These are phyloP conservation scores for Aureococcus anophagefferens DNA, from an alignment of 108 stramenopile species.

Conservation along the genomic window DNA sequence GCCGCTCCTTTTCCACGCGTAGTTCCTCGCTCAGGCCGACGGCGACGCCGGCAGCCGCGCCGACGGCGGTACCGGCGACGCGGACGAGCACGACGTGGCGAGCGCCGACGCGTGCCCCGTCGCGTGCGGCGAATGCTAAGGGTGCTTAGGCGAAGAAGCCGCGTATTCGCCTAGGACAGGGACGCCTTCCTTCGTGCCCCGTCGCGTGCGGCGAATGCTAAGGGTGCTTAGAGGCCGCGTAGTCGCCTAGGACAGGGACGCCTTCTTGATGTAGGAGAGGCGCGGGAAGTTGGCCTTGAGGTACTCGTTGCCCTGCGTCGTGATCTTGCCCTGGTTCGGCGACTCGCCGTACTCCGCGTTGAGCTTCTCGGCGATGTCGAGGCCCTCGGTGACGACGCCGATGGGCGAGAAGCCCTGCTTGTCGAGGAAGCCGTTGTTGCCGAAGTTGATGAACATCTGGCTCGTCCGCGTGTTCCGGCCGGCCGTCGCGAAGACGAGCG, in stretches of 20 bases:
- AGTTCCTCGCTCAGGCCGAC: no score
- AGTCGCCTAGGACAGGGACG: neutral
- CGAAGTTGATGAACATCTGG: constrained; percentile 76
- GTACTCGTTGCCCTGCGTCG: constrained; percentile 49
- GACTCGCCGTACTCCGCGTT: constrained; percentile 82
- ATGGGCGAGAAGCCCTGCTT: constrained; percentile 83
- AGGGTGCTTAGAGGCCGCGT: no score
- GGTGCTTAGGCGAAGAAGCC: no score
- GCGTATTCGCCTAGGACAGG: no score
- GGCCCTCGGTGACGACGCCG: constrained; percentile 73
- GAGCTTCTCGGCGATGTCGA: constrained; percentile 72
- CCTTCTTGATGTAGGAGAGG: constrained; percentile 26
- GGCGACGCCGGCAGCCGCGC: no score
- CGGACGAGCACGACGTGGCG: no score
- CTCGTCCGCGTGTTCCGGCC: constrained; percentile 80
- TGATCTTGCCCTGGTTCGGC: constrained; percentile 54
- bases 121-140: no score
- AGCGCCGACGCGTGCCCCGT: no score
- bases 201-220: no score
- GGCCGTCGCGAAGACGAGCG: constrained; percentile 77
- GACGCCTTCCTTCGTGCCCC: neutral
- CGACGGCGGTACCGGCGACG: no score
- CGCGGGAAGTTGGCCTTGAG: constrained; percentile 53
- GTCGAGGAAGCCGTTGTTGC: constrained; percentile 74
- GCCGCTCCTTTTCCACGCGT: no score